These are phyloP conservation scores for Podaxis sp. DNA, from an alignment of 768 basidiomycete species.

Conservation along the genomic window DNA sequence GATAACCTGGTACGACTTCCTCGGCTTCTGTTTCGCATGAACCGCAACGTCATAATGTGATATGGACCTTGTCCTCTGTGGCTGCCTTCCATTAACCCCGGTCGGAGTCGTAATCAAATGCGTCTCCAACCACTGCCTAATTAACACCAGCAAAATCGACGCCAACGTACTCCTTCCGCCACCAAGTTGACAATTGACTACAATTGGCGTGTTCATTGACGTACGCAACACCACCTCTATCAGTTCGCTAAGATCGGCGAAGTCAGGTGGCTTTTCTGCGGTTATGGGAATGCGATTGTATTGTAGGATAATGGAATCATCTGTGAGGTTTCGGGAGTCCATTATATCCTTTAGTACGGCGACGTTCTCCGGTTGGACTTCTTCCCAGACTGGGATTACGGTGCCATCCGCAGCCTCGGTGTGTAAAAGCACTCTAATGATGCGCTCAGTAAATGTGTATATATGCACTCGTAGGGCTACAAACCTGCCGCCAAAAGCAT, in stretches of 20 bases:
- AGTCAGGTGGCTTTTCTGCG: slow-evolving; percentile 79
- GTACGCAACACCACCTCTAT: slow-evolving; percentile 76
- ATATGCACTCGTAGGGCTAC: not conserved
- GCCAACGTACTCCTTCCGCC: slow-evolving; percentile 88
- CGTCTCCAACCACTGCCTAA: slow-evolving; percentile 76
- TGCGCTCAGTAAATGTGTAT: not conserved
- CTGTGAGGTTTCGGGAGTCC: slow-evolving; percentile 47
- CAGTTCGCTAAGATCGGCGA: slow-evolving; percentile 69
- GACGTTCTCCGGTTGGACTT: slow-evolving; percentile 68
- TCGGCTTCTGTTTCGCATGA: slow-evolving; percentile 22
- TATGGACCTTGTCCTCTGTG: slow-evolving; percentile 47
- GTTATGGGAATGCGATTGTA: slow-evolving; percentile 93
- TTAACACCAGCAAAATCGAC: slow-evolving; percentile 81
- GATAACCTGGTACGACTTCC: slow-evolving; percentile 1
- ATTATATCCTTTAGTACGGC: slow-evolving; percentile 88
- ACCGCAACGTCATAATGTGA: slow-evolving; percentile 22
- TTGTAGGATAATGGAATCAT: slow-evolving; percentile 59
- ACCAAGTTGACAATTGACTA: slow-evolving; percentile 95
- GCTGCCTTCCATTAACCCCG: slow-evolving; percentile 21
- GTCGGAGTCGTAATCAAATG: slow-evolving; percentile 35
- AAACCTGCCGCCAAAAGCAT: slow-evolving; percentile 81
- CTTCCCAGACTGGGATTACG: slow-evolving; percentile 94
- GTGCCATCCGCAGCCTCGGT: slow-evolving; percentile 85
- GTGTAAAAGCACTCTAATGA: slow-evolving; percentile 76
- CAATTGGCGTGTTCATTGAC: slow-evolving; percentile 71